phyloP scores from a whole-genome alignment of 163 green algal species.

The Scenedesmus sp. region DNA sequence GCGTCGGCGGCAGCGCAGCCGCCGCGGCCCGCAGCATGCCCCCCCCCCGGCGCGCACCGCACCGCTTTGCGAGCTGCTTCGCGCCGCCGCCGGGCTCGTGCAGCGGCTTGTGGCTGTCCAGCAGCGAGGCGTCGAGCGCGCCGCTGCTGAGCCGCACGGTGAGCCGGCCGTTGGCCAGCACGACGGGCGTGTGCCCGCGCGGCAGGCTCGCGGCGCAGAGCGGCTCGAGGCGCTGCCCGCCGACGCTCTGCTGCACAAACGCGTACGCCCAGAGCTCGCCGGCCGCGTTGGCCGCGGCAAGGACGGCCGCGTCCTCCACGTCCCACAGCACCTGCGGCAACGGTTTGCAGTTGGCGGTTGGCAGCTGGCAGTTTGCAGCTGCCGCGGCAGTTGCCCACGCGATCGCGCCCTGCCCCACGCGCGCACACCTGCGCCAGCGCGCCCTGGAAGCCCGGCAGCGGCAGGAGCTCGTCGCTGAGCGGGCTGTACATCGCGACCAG shows the following conservation, averaged over 20 bases:
- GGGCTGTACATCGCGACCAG: conserved; percentile 69
- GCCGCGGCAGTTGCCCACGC: too few relatives aligned
- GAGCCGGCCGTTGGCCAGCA: conserved; percentile 57
- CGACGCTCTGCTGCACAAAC: conserved; percentile 55
- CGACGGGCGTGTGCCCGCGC: conserved; percentile 58
- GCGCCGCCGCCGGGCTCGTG: conserved; percentile 27
- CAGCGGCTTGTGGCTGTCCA: conserved; percentile 64
- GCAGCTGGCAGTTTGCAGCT: conserved; percentile 43
- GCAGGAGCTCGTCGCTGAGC: conserved; percentile 65
- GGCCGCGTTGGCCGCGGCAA: conserved; percentile 53
- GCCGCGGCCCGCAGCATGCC: too few relatives aligned
- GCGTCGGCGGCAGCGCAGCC: neutral
- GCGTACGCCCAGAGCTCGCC: conserved; percentile 57
- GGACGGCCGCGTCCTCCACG: conserved; percentile 56
- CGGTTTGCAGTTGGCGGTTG: too few relatives aligned
- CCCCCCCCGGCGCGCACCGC: neutral
- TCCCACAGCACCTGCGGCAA: conserved; percentile 71
- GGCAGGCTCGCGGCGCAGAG: conserved; percentile 47
- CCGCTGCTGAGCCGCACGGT: conserved; percentile 66
- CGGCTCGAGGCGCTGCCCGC: conserved; percentile 30
- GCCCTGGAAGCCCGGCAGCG: conserved; percentile 42
- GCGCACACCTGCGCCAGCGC: conserved; percentile 13
- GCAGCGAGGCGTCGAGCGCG: conserved; percentile 56
- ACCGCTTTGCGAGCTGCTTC: conserved; percentile 34
- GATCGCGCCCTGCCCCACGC: too few relatives aligned